Evolutionary conservation across 306 rosid species (phyloP), one percentile per base, ranked within the genome.

Genomic region (Casuarina cunninghamiana): DNA sequence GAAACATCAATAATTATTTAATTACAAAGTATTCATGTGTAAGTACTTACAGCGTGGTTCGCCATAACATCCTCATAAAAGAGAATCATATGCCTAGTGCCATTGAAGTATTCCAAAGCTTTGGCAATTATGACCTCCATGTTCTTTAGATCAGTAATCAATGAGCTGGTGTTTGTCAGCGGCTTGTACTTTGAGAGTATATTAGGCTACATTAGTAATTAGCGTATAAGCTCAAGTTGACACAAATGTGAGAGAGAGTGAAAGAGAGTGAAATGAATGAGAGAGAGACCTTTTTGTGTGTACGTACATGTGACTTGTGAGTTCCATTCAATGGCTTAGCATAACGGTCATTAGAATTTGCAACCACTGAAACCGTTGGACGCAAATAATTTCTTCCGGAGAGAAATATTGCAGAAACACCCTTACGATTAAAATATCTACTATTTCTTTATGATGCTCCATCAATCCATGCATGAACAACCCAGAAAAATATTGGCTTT

Each of bases 271-370:
- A 39, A 26, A 26, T 26, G 13, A 32, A 61, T 45, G 50, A 51
- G 62, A 55, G 63, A 74, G 76, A 74, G 12, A 90, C 97, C 97
- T 95, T 97, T 88, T 92, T 84, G 50, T 76, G 81, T 12, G 97
- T 84, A 89, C 91, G 98, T 46, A 95, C 98, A 72, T 92, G 98
- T 61, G 98, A 82, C 83, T 95, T 95, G 77, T 95, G 98, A 74
- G 96, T 91, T 82, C 97, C 98, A 70, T 95, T 92, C 89, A 95
- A 86, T 75, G 89, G 87, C 89, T 92, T 95, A 19, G 98, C 98
- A 69, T 87, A 75, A 54, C 97, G 92, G 63, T 95, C 98, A 77
- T 89, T 91, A 10, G 98, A 92, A 88, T 95, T 92, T 57, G 98
- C 97, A 53, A 88, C 91, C 81, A 88, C 78, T 1, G 98, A 92